Conservation (phyloP, 495 filamentous ascomycete genomes). For the Penicillium ucsense region DNA sequence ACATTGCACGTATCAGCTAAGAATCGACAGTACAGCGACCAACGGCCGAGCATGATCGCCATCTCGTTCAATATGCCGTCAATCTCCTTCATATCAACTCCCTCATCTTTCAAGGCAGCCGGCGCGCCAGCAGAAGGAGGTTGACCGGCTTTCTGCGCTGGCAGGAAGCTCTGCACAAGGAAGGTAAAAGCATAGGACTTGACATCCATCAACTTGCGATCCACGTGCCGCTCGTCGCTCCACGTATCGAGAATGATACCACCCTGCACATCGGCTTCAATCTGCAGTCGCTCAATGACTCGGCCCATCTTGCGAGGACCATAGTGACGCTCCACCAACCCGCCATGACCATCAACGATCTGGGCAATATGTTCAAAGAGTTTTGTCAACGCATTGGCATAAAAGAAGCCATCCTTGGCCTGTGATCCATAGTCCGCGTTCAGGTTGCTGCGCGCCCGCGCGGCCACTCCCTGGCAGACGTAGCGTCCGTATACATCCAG, state of each 20-base stretch:
- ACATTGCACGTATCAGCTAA: slow-evolving; percentile 75
- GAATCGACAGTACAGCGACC: slow-evolving; percentile 89
- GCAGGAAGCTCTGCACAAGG: slow-evolving; percentile 86
- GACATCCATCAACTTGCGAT: slow-evolving; percentile 81
- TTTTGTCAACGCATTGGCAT: slow-evolving; percentile 80
- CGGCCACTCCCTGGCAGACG: slow-evolving; percentile 86
- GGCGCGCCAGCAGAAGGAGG: slow-evolving; percentile 57
- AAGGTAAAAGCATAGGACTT: slow-evolving; percentile 97
- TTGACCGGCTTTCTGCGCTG: slow-evolving; percentile 49
- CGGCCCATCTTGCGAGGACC: slow-evolving; percentile 86
- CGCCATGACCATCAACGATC: slow-evolving; percentile 85
- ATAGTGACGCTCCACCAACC: slow-evolving; percentile 87
- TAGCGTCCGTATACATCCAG: slow-evolving; percentile 91
- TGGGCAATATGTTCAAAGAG: slow-evolving; percentile 96
- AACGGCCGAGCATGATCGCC: slow-evolving; percentile 81
- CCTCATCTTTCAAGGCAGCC: slow-evolving; percentile 65
- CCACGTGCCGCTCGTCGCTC: slow-evolving; percentile 77
- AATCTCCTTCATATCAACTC: slow-evolving; percentile 89
- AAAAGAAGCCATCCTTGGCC: slow-evolving; percentile 70
- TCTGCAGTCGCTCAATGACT: slow-evolving; percentile 86
- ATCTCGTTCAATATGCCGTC: slow-evolving; percentile 79
- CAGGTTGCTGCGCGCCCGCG: slow-evolving; percentile 69
- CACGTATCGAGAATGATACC: slow-evolving; percentile 94
- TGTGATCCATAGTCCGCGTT: slow-evolving; percentile 53
- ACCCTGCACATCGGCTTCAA: slow-evolving; percentile 95